phyloP scores from a whole-genome alignment of 306 rosid species.

The Vigna radiata region DNA sequence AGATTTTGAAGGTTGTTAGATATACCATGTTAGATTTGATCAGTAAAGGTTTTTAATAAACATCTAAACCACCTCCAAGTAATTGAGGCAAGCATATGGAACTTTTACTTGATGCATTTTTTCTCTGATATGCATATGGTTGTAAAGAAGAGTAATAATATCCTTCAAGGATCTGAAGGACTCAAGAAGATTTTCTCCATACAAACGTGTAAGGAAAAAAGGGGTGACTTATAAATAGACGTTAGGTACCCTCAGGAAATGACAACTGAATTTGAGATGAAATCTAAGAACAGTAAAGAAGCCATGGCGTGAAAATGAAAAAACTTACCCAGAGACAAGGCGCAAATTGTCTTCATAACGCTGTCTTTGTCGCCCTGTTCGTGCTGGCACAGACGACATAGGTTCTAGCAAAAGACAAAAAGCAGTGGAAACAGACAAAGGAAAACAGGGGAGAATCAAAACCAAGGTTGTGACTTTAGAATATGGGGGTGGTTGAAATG shows the following conservation, averaged over 20 bases:
- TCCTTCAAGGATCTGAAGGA: not conserved
- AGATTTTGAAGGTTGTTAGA: constrained; percentile 23
- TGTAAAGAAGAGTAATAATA: not conserved
- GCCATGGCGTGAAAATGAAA: not conserved
- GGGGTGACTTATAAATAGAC: not conserved
- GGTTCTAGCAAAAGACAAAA: constrained; percentile 33
- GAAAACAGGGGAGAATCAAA: constrained; percentile 27
- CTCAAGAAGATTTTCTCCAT: not conserved
- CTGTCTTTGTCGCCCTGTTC: constrained; percentile 78
- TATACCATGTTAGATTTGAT: not conserved
- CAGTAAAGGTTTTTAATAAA: not conserved
- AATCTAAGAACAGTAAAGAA: not conserved
- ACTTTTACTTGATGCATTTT: not conserved
- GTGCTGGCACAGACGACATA: constrained; percentile 62
- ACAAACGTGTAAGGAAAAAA: not conserved
- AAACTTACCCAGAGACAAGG: constrained; percentile 84
- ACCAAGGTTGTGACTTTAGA: constrained; percentile 24
- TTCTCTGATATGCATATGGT: not conserved
- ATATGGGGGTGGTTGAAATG: constrained; percentile 10
- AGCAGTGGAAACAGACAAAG: constrained; percentile 23
- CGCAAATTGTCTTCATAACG: constrained; percentile 78
- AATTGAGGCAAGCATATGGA: not conserved
- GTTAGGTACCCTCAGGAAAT: not conserved
- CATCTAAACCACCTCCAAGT: not conserved
- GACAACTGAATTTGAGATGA: not conserved